Percentiles rank a stretch among this genome's conserved stretches.
Conservation (phyloP, 768 basidiomycete species). For the Collybia nuda region DNA sequence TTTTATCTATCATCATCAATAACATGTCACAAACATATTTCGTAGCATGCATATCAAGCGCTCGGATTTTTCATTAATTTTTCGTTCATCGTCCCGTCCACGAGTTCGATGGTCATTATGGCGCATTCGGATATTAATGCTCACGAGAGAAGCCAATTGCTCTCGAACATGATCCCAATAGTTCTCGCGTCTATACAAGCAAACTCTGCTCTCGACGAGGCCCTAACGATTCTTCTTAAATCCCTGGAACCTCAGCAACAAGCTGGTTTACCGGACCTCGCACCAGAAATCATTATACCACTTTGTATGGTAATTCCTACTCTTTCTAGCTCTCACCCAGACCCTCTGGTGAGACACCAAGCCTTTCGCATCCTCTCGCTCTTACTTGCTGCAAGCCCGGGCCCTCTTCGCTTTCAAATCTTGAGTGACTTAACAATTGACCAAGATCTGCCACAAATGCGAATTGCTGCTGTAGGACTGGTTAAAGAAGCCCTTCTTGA, state of each 20-base stretch:
- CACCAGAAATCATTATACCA: constrained; percentile 46
- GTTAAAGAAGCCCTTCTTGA: constrained; percentile 68
- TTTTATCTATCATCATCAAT: background rate
- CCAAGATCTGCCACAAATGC: constrained; percentile 61
- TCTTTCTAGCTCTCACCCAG: constrained; percentile 62
- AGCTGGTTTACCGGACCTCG: constrained; percentile 20
- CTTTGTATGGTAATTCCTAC: constrained; percentile 51
- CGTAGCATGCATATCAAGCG: constrained; percentile 32
- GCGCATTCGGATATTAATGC: constrained; percentile 28
- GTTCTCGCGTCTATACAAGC: constrained; percentile 52
- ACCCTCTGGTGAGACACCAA: constrained; percentile 56
- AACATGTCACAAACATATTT: background rate
- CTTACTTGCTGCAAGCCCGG: constrained; percentile 47
- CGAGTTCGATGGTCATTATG: constrained; percentile 33
- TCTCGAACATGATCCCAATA: constrained; percentile 36
- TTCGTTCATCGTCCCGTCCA: constrained; percentile 21
- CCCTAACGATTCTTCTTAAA: constrained; percentile 54
- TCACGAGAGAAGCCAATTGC: constrained; percentile 14
- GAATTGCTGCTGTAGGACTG: constrained; percentile 65
- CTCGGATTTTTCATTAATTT: constrained; percentile 25
- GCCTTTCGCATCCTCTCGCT: constrained; percentile 59
- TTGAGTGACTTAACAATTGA: constrained; percentile 53
- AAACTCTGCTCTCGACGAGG: constrained; percentile 56
- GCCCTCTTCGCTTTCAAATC: constrained; percentile 50
- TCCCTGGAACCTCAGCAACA: constrained; percentile 23